Conservation (phyloP, 306 rosid genomes). For the Sesbania bispinosa region DNA sequence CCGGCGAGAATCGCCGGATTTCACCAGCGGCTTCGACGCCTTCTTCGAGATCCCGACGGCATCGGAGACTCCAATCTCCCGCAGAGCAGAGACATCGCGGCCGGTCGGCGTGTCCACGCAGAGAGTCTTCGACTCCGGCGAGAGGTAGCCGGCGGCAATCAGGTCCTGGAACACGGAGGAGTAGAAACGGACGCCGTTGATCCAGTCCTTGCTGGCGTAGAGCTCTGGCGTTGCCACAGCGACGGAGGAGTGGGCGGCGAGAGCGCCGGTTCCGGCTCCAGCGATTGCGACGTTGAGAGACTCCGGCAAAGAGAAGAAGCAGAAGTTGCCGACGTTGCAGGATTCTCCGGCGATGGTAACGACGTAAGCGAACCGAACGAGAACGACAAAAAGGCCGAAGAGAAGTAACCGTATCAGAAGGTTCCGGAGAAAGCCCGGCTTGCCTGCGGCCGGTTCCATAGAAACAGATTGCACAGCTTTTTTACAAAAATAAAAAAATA, state of each 20-base stretch:
- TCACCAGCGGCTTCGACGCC: slow-evolving; percentile 59
- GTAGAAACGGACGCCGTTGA: slow-evolving; percentile 62
- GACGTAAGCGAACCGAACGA: slow-evolving; percentile 66
- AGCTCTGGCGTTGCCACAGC: slow-evolving; percentile 16
- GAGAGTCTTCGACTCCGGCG: slow-evolving; percentile 49
- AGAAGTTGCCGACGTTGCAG: slow-evolving; percentile 61
- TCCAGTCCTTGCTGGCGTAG: slow-evolving; percentile 69
- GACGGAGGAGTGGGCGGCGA: slow-evolving; percentile 22
- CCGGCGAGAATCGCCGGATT: slow-evolving; percentile 47
- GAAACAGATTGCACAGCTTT: not conserved
- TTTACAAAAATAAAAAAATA: slow-evolving; percentile 7
- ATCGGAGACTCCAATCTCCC: slow-evolving; percentile 58
- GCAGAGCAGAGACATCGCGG: slow-evolving; percentile 62
- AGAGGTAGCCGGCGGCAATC: slow-evolving; percentile 56
- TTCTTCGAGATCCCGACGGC: slow-evolving; percentile 75
- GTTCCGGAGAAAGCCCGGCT: slow-evolving; percentile 54
- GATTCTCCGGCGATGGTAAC: slow-evolving; percentile 80
- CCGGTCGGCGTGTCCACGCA: slow-evolving; percentile 71
- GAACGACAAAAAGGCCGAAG: slow-evolving; percentile 56
- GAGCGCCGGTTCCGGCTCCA: slow-evolving; percentile 32
- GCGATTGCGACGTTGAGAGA: slow-evolving; percentile 46
- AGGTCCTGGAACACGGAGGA: slow-evolving; percentile 67
- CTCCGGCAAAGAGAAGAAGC: slow-evolving; percentile 65
- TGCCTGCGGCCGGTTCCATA: slow-evolving; percentile 59
- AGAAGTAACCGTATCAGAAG: slow-evolving; percentile 55